Percentiles rank a stretch among this genome's conserved stretches.
Evolutionary conservation across 2,329 filamentous ascomycete species (phyloP).

Genomic region (Arthrinium puccinioides): DNA sequence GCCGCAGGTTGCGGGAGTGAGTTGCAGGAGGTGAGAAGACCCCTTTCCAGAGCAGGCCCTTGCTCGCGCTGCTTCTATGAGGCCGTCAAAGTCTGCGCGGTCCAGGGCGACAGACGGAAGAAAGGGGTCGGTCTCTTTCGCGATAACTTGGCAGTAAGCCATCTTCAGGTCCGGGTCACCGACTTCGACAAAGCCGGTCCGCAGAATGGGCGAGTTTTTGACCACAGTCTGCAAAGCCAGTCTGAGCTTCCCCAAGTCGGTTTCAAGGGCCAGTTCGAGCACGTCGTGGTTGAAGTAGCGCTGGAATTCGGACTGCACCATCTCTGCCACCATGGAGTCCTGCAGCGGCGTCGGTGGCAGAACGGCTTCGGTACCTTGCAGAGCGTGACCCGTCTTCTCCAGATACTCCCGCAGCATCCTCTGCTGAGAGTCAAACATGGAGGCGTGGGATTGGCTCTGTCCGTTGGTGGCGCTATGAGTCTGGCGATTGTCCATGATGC

Average conservation of each 20-base stretch:
- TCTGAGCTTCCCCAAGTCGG: slow-evolving; percentile 50
- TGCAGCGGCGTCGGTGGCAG: slow-evolving; percentile 77
- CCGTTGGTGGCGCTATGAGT: not conserved
- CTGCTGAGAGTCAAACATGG: too few species aligned
- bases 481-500: slow-evolving; percentile 37
- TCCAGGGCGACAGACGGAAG: slow-evolving; percentile 17
- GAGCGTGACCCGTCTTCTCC: slow-evolving; percentile 20
- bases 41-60: slow-evolving; percentile 30
- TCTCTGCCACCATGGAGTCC: slow-evolving; percentile 78
- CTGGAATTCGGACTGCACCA: slow-evolving; percentile 65
- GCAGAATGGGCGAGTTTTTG: slow-evolving; percentile 58
- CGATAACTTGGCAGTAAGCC: slow-evolving; percentile 43
- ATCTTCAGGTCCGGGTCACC: slow-evolving; percentile 48
- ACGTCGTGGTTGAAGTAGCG: slow-evolving; percentile 85
- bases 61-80: slow-evolving; percentile 29
- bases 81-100: slow-evolving; percentile 22
- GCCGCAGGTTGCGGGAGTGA: slow-evolving; percentile 30
- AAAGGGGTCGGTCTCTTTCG: slow-evolving; percentile 13
- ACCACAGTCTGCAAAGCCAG: slow-evolving; percentile 57
- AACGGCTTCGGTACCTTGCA: slow-evolving; percentile 45
- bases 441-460: not conserved
- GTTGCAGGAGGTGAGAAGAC: slow-evolving; percentile 36
- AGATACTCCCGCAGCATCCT: slow-evolving; percentile 30
- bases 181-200: slow-evolving; percentile 65
- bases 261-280: slow-evolving; percentile 47